Conservation (phyloP, 2,329 filamentous ascomycete species). For the Paracamarosporium sp. region DNA sequence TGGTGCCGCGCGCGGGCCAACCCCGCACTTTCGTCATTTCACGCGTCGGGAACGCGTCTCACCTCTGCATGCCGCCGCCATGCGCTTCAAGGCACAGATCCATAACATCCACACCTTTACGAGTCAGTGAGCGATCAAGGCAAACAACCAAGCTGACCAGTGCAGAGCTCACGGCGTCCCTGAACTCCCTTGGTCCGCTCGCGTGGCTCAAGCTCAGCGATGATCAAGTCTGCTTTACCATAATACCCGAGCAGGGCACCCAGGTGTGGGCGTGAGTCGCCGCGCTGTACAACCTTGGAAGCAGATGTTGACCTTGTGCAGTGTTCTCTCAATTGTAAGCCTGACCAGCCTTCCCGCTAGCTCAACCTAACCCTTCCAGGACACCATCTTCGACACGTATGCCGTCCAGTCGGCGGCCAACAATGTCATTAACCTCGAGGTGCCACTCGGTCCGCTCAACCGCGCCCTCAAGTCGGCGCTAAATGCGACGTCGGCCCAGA, state of each 20-base stretch:
- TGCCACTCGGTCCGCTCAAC: constrained; percentile 86
- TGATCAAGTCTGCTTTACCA: constrained; percentile 88
- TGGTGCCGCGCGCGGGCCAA: constrained; percentile 25
- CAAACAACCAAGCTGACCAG: neutral
- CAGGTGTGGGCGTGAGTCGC: constrained; percentile 89
- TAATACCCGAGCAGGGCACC: constrained; percentile 91
- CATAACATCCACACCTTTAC: constrained; percentile 60
- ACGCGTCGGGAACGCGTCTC: neutral
- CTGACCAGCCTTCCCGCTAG: constrained; percentile 25
- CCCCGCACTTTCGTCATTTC: constrained; percentile 9
- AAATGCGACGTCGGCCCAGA: constrained; percentile 78
- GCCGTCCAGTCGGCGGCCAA: constrained; percentile 83
- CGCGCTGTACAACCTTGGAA: constrained; percentile 15
- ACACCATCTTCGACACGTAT: constrained; percentile 90
- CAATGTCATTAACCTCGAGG: constrained; percentile 96
- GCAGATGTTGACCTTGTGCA: constrained; percentile 31
- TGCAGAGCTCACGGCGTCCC: constrained; percentile 67
- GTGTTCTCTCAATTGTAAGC: constrained; percentile 52
- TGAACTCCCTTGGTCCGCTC: constrained; percentile 76
- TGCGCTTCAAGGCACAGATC: constrained; percentile 62
- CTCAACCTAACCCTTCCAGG: constrained; percentile 55
- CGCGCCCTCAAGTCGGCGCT: constrained; percentile 90
- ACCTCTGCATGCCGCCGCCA: constrained; percentile 31
- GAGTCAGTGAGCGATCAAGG: constrained; percentile 47
- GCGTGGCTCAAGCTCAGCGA: constrained; percentile 91